Base-by-base conservation (phyloP, 768 basidiomycete genomes). In the Russula griseocarnosa region DNA sequence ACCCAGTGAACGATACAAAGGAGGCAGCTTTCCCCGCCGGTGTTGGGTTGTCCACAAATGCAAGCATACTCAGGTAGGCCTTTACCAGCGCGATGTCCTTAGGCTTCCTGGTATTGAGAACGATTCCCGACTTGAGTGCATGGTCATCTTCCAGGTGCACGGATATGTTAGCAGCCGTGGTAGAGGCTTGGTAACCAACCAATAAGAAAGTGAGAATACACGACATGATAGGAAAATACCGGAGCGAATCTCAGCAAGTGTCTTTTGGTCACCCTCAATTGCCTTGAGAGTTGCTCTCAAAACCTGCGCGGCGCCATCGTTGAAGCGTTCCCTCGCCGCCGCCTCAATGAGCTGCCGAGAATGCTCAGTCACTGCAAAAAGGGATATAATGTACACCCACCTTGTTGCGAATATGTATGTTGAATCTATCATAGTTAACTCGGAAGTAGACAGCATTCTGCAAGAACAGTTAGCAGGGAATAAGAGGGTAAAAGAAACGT, bases 361-460 rank as follows among this genome's bases (percentile, higher is more conserved):
- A 51, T 42, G 30, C 59, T 61, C 53, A 70, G 68, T 63, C 68
- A 67, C 34, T 55, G 32, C 24, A 55, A 66, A 34, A 62, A 55
- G 46, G 42, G 46, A 36, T 40, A 30, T 3, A 13, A 22, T 49
- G 44, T n/a, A 36, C 52, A 69, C 84, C 9, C 68, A 92, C 93
- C 71, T 86, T 80, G 76, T 97, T 96, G 49, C 96, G 87, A 58
- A 97, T 84, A 69, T 92, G 86, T 36, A 92, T 79, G 68, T 89
- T 86, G 74, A 94, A 96, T 69, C 84, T 88, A 69, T 94, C 88
- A 71, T 87, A 90, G 76, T 98, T 98, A 54, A 98, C 82, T 54
- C 91, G 84, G 72, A 97, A 90, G 74, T 86, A 86, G 38, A 92
- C 82, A 3, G 78, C 78, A 20, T 90, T 84, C 87, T 94, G 62